Evolutionary conservation across 306 rosid genomes (phyloP), one percentile per base, ranked within the genome.

Genomic region (Fagus sylvatica): DNA sequence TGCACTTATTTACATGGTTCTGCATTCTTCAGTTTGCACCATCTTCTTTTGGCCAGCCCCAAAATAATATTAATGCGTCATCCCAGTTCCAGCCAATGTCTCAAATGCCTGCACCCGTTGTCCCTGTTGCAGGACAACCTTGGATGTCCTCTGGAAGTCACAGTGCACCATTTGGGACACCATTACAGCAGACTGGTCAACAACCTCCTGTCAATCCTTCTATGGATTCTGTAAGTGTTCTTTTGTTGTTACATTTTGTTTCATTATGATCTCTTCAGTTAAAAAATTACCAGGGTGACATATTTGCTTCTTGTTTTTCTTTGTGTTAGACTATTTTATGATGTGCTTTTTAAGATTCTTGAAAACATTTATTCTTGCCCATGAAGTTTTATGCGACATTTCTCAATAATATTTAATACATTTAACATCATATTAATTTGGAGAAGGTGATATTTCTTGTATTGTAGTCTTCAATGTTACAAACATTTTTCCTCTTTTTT

Each of bases 91-190:
- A 85, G 83, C 86, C 85, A 59, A 84, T 85, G 28, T 86, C 97
- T 64, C 99, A 93, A 78, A 84, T 89, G 89, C 91, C 67, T 78
- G 94, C 93, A 67, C 91, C 82, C 13, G 19, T 69, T 67, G 83
- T 77, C 40, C 66, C 94, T 79, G 77, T 82, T 74, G 77, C 84
- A 6, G 94, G 90, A 57, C 97, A 92, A 78, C 87, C 90, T 69
- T 95, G 97, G 98, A n/a, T 78, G 74, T 76, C 96, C 73, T 84
- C 98, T 81, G 90, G 73, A 69, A 73, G 85, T 82, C 97, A 94
- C 80, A 79, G 81, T 87, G 84, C 84, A 64, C 78, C 87, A 51
- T 76, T 76, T 49, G 85, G 72, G 71, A 66, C 90, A 43, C 81
- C 89, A 43, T 76, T 78, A n/a, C 98, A 82, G 80, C 97, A 87